phyloP scores from a whole-genome alignment of 2,329 filamentous ascomycete genomes.

The Trichoderma asperellum region DNA sequence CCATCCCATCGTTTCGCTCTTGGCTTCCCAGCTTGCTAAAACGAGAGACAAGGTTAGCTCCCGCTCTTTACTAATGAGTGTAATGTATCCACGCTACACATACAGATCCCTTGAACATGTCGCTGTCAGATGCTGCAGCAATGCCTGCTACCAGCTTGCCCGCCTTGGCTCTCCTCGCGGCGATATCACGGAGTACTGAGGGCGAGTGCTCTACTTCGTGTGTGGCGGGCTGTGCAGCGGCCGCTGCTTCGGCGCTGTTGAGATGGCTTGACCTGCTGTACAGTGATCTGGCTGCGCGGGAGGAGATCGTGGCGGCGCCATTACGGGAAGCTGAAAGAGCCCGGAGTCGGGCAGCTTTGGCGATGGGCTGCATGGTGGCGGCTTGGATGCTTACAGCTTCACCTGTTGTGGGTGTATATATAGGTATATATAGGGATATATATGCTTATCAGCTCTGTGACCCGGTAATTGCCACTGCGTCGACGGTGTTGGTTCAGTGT shows the following conservation, averaged over 20 bases:
- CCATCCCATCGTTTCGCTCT: slow-evolving; percentile 83
- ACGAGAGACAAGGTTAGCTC: neutral
- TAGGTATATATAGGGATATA: neutral
- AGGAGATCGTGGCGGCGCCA: slow-evolving; percentile 4
- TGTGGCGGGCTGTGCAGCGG: slow-evolving; percentile 34
- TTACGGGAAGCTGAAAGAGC: slow-evolving; percentile 8
- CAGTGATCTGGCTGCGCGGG: slow-evolving; percentile 28
- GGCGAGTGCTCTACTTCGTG: slow-evolving; percentile 34
- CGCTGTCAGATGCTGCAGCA: slow-evolving; percentile 76
- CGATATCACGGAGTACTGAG: slow-evolving; percentile 39
- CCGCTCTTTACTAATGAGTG: neutral
- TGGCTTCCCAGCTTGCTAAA: slow-evolving; percentile 60
- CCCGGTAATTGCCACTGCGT: neutral
- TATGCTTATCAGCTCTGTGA: neutral
- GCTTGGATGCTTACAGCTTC: neutral
- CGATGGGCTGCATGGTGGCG: slow-evolving; percentile 33
- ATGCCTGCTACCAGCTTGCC: slow-evolving; percentile 74
- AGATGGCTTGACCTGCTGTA: slow-evolving; percentile 32
- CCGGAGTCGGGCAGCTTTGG: slow-evolving; percentile 34
- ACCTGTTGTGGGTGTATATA: neutral
- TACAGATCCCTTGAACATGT: slow-evolving; percentile 80
- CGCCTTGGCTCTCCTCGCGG: slow-evolving; percentile 62
- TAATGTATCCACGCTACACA: slow-evolving; percentile 34
- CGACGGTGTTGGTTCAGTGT: neutral
- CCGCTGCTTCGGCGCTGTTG: slow-evolving; percentile 36